Evolutionary conservation across 805 yeast genomes (phyloP), one percentile per base, ranked within the genome.

Genomic region (Yamadazyma scolyti): DNA sequence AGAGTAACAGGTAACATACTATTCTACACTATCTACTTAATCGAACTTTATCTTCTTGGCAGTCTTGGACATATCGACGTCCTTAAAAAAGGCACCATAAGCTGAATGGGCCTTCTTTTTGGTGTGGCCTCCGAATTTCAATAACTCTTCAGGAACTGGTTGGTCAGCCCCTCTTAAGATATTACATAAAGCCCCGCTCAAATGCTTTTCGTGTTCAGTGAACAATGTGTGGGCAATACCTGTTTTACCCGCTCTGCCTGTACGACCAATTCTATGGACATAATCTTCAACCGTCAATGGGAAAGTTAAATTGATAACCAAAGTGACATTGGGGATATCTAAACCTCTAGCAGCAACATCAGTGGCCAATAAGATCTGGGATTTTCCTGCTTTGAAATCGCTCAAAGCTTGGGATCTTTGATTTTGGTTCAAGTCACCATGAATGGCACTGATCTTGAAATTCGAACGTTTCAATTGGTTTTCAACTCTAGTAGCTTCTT

Each of bases 261-360:
- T 90, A 71, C 97, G 83, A 40, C 97, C 97, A 46, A 90, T 90
- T 64, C 97, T 77, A 58, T 90, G 97, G 21, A 90, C 97, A 52
- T 90, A 90, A 62, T 90, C 97, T 61, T 90, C 97, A 8, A 86
- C 93, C 1, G 97, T 89, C 48, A 89, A 73, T 27, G 98, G 98
- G 79, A 90, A 90, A 5, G 97, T 89, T 57, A 90, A 71, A 58
- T 90, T 90, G 57, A 90, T 87, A 23, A 90, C 97, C 12, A 87
- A 84, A 60, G 89, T 90, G 40, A 93, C 98, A 47, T 94, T 87
- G 31, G 98, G 98, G 49, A 93, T 93, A 61, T 93, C 99, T 45
- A 93, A 72, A 42, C 97, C 97, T 70, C 97, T 77, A 23, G 97
- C 97, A 31, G 97, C 97, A 36, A 89, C 99, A 65, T 93, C 99